Base-by-base conservation (phyloP, 2,329 filamentous ascomycete genomes). In the Lasiodiplodia sp. region DNA sequence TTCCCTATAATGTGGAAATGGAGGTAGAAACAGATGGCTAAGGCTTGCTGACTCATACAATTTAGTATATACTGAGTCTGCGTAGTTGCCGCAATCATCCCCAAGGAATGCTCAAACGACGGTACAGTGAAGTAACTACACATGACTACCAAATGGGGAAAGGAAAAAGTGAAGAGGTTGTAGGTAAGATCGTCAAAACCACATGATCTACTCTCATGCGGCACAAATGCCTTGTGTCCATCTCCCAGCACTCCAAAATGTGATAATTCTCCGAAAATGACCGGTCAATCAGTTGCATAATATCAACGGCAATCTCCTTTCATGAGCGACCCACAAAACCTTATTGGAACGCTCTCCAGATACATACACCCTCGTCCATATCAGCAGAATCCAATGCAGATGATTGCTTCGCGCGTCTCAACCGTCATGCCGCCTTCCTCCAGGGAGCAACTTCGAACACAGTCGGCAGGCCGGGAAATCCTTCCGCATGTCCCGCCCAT, bases 401-500 rank as follows among this genome's bases (percentile, higher is more conserved):
- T 34, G 31, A 34, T 34, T 34, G 31, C 31, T 34, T 34, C 31
- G 31, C 31, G 8, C 31, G 31, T 34, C 8, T 34, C 31, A 34
- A 34, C 31, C 31, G 31, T 34, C 31, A 34, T 34, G 31, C 31
- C 31, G 31, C 31, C 31, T 34, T 10, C 31, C 31, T 16, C 6
- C 37, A 4, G 2, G 28, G 2, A n/a, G 8, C 53, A 56, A 56
- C 53, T 56, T 56, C 31, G 31, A 56, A 56, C 53, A n/a, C 34
- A 21, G 53, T 56, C 53, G 53, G 53, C 53, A 56, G n/a, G 11
- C 18, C 53, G 53, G 53, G 16, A 21, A 31, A 18, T 56, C 53
- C 14, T 56, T 56, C 53, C 53, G 53, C 53, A 7, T 4, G 7
- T 31, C 2, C 25, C 28, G 16, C 18, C 7, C 31, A 34, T 34